Evolutionary conservation across 2,329 filamentous ascomycete genomes (phyloP).

Genomic region (Trichoderma koningii): DNA sequence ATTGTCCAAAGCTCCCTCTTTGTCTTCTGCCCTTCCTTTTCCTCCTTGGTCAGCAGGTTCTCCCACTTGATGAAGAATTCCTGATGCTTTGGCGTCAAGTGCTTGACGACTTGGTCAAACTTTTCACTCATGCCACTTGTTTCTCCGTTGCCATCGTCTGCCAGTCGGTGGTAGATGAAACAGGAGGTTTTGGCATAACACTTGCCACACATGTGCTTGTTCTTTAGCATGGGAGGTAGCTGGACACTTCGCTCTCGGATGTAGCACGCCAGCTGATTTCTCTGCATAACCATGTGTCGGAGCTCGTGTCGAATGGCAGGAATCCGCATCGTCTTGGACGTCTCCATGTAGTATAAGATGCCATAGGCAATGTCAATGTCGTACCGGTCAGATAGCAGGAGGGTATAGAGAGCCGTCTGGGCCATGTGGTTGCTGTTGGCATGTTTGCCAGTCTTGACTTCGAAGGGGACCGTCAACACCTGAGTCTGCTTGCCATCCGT

Average conservation of each 20-base stretch:
- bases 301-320: conserved; percentile 85
- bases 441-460: conserved; percentile 91
- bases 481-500: conserved; percentile 65
- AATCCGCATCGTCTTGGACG: conserved; percentile 80
- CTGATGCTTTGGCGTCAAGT: conserved; percentile 73
- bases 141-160: conserved; percentile 79
- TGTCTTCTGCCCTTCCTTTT: conserved; percentile 84
- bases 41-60: conserved; percentile 86
- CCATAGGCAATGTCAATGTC: conserved; percentile 90
- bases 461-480: conserved; percentile 84
- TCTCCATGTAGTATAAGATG: conserved; percentile 93
- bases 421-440: conserved; percentile 82
- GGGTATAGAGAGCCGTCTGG: conserved; percentile 91
- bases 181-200: conserved; percentile 92
- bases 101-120: conserved; percentile 77
- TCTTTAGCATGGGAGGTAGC: conserved; percentile 83
- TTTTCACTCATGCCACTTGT: conserved; percentile 78
- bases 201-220: conserved; percentile 75
- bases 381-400: conserved; percentile 90
- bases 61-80: conserved; percentile 97
- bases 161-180: conserved; percentile 90
- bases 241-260: conserved; percentile 77
- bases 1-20: conserved; percentile 95
- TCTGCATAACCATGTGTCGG: conserved; percentile 93
- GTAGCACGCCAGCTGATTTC: conserved; percentile 84